Conservation (phyloP, 345 rosid species). For the Firmiana major region DNA sequence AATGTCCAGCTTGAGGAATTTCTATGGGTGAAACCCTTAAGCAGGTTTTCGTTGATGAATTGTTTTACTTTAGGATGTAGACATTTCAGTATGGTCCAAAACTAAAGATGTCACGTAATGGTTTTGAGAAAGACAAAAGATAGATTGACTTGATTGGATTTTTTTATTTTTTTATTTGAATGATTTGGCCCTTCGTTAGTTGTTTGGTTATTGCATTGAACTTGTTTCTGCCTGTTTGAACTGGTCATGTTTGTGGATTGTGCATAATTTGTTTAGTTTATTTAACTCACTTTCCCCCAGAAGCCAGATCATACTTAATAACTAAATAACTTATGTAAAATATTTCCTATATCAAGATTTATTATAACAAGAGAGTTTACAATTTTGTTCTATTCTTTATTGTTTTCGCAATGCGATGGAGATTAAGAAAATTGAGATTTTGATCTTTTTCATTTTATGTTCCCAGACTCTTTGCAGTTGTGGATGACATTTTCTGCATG, state of each 20-base stretch:
- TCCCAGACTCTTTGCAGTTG: conserved; percentile 77
- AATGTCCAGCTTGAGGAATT: too few species aligned
- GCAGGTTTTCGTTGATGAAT: neutral
- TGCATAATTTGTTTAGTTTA: neutral
- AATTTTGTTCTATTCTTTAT: neutral
- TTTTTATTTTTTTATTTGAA: neutral
- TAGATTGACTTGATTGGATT: neutral
- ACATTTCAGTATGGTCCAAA: conserved; percentile 8
- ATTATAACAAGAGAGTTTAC: neutral
- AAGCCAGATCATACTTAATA: neutral
- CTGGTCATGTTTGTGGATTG: neutral
- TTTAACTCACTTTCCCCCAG: neutral
- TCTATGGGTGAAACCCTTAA: too few species aligned
- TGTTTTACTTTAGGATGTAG: neutral
- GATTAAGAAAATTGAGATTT: neutral
- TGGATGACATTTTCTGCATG: conserved; percentile 90
- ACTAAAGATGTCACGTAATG: neutral
- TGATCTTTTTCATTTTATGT: neutral
- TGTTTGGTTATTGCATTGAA: neutral
- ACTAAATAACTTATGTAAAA: neutral
- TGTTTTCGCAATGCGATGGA: neutral
- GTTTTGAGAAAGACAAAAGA: conserved; percentile 11
- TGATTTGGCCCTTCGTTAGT: neutral
- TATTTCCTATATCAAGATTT: neutral
- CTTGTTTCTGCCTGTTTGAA: neutral